Evolutionary conservation across 495 filamentous ascomycete genomes (phyloP).

Genomic region (Schizothecium vesticola): DNA sequence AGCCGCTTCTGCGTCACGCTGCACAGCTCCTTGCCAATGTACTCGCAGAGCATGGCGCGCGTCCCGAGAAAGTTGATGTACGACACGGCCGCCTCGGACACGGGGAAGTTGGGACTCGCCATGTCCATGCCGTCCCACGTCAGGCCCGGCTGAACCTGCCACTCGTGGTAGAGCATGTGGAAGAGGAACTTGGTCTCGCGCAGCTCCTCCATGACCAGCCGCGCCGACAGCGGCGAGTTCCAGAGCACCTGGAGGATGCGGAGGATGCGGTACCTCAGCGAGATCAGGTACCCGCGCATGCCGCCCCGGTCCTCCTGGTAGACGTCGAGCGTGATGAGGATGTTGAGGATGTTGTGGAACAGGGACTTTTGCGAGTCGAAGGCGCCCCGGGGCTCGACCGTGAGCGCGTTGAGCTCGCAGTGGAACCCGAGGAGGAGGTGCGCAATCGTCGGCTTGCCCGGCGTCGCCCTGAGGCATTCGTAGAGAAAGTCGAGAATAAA

Average conservation of each 20-base stretch:
- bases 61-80: conserved; percentile 69
- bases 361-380: conserved; percentile 67
- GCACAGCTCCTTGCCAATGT: conserved; percentile 77
- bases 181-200: conserved; percentile 68
- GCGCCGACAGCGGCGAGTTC: conserved; percentile 74
- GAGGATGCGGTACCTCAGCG: conserved; percentile 66
- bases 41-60: conserved; percentile 71
- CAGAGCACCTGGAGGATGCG: conserved; percentile 76
- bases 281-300: conserved; percentile 65
- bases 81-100: conserved; percentile 54
- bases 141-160: conserved; percentile 55
- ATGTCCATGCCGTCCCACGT: conserved; percentile 61
- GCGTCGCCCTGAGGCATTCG: conserved; percentile 63
- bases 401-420: conserved; percentile 61
- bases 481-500: conserved; percentile 78
- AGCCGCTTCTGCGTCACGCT: conserved; percentile 62
- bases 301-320: conserved; percentile 49
- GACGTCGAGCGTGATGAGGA: conserved; percentile 58
- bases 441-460: conserved; percentile 71
- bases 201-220: conserved; percentile 69
- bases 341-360: conserved; percentile 70
- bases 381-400: conserved; percentile 54
- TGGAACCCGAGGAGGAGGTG: conserved; percentile 87
- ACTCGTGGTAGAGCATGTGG: conserved; percentile 59
- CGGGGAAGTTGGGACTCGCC: conserved; percentile 54